Evolutionary conservation across 768 basidiomycete species (phyloP), one percentile per base, ranked within the genome.

Genomic region (Termitomyces sp.): DNA sequence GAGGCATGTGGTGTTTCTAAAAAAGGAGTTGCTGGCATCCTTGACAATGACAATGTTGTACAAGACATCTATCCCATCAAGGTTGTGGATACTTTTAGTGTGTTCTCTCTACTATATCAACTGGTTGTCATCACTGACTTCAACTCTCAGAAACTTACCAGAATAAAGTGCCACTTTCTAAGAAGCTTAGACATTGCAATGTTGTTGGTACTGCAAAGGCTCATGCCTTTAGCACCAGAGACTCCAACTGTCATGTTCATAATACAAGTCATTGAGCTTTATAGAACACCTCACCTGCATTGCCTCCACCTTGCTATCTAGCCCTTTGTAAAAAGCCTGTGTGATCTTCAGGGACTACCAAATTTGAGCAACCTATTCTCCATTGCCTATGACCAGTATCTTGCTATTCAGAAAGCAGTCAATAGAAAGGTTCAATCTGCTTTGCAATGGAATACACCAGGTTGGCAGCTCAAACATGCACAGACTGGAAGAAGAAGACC

Each of bases 221-320:
- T 69, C 5, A 51, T 73, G 5, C 69, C 68, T 5, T 65, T 47
- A 31, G 43, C 69, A 8, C 70, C 70, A 3, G 60, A 59, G 19
- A 16, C 16, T 3, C 66, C 65, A 3, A 42, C 53, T 1, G 31
- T 62, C 14, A 66, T 64, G 8, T 57, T 72, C 23, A 59, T 67
- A 3, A 58, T 62, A 1, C 51, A 58, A n/a, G 48, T 64, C 4
- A 57, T 73, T 2, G 65, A 71, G 35, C 44, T 68, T 2, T 73
- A 56, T 46, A 62, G 62, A 14, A 51, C 23, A 4, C 38, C 38
- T 11, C 62, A 59, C 47, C 62, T 65, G 2, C 52, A 60, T 9
- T 70, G 63, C 38, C 70, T 70, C 19, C 63, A 62, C 23, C 61
- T 74, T 3, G 51, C 66, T 0, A 60, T 68, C 11, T 59, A 73